Base-by-base conservation (phyloP, 495 filamentous ascomycete species). In the Penicillium maclennaniae region DNA sequence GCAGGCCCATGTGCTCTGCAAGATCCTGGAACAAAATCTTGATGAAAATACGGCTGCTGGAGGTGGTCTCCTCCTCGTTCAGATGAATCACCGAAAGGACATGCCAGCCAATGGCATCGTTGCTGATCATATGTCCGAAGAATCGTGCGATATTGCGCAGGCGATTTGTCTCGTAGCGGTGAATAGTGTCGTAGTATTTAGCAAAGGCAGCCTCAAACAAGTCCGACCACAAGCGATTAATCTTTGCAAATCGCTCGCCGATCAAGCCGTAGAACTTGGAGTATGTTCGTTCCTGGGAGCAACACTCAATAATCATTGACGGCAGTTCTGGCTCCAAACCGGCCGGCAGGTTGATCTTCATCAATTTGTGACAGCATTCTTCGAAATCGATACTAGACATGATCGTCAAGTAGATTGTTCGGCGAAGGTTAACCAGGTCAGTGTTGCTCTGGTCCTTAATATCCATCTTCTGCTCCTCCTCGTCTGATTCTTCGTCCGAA, bases 401-500 rank as follows among this genome's bases (percentile, higher is more conserved):
- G 68, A 98, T 95, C 9, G 91, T 97, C 49, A 99, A 76, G 64
- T 99, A 99, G 54, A 99, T 97, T 0, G 89, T 95, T 60, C 90
- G 83, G 53, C 93, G 84, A 21, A 99, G 79, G 61, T 95, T 95
- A 58, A 97, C 88, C 14, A 99, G 81, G 66, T 97, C 90, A 0
- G 92, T 89, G 62, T 97, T 97, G 58, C 84, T 95, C 69, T 95
- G 91, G 71, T 99, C 93, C 70, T 97, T 95, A 77, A 99, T 96
- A 69, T 99, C 93, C 62, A 97, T 75, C 44, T 81, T 79, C 44
- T 76, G 71, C 58, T 87, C 84, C 61, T 92, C 83, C 27, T 86
- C 74, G 41, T 88, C 89, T 17, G 86, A 86, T 50, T 92, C 90
- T n/a, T 87, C 85, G 21, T 91, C 89, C 43, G 82, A 85, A 40